A percentile compares a stretch with the other conserved stretches of the same genome.
Conservation (phyloP, 129 eudicot genomes). For the Flaveria sonorensis region DNA sequence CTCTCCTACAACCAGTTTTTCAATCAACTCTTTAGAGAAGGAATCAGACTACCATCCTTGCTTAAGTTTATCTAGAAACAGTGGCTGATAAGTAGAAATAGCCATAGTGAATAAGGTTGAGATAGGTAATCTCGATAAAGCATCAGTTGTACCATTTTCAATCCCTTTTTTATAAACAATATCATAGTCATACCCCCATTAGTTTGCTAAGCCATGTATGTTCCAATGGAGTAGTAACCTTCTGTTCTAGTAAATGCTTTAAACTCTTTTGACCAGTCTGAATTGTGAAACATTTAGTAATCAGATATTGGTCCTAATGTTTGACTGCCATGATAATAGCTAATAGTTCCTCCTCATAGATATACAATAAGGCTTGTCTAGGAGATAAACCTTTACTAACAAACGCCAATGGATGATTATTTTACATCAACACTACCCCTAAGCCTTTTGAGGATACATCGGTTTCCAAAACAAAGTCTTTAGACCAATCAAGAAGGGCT, state of each 20-base stretch:
- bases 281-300: neutral
- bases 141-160: too few species aligned
- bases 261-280: neutral
- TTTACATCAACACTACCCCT: neutral
- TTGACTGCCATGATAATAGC: neutral
- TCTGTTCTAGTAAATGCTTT: neutral
- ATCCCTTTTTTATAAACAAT: neutral
- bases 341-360: neutral
- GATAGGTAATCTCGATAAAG: too few species aligned
- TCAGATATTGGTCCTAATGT: neutral
- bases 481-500: neutral
- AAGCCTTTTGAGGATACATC: neutral
- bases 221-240: neutral
- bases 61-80: too few species aligned
- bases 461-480: neutral
- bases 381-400: neutral
- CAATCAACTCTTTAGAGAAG: too few species aligned
- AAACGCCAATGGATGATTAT: neutral
- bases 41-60: too few species aligned
- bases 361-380: neutral
- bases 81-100: too few species aligned
- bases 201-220: neutral
- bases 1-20: too few species aligned
- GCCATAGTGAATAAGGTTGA: too few species aligned
- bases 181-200: neutral